phyloP scores from a whole-genome alignment of 2,329 filamentous ascomycete species.

The Diaporthe batatas region DNA sequence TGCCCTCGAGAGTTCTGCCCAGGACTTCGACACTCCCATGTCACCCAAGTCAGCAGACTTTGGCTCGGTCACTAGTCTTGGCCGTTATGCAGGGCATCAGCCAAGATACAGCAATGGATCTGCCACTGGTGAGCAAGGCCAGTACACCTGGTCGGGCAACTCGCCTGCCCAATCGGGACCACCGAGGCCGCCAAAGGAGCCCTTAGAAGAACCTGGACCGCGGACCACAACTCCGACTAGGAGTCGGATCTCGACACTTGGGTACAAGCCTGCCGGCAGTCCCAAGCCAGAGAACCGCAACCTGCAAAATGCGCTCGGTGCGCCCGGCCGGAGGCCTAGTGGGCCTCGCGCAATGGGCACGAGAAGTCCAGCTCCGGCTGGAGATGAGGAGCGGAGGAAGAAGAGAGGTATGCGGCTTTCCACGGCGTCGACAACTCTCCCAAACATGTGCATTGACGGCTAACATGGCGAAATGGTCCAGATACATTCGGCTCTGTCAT shows the following conservation, averaged over 20 bases:
- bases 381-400: slow-evolving; percentile 58
- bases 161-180: slow-evolving; percentile 61
- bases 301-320: slow-evolving; percentile 65
- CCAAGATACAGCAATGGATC: slow-evolving; percentile 63
- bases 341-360: slow-evolving; percentile 74
- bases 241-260: slow-evolving; percentile 58
- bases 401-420: slow-evolving; percentile 66
- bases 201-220: slow-evolving; percentile 58
- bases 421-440: slow-evolving; percentile 27
- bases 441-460: not conserved
- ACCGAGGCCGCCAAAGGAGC: slow-evolving; percentile 74
- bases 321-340: slow-evolving; percentile 67
- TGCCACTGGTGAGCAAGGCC: slow-evolving; percentile 48
- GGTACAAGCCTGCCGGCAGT: slow-evolving; percentile 56
- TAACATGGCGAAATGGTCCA: slow-evolving; percentile 45
- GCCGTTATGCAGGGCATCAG: slow-evolving; percentile 62
- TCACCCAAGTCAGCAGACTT: slow-evolving; percentile 73
- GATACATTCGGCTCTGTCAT: slow-evolving; percentile 67
- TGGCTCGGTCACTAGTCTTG: slow-evolving; percentile 72
- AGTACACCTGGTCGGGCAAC: slow-evolving; percentile 45
- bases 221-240: slow-evolving; percentile 60
- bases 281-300: slow-evolving; percentile 70
- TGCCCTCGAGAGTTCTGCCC: slow-evolving; percentile 79
- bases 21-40: slow-evolving; percentile 73
- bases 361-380: slow-evolving; percentile 57